These are phyloP conservation scores for Amphicarpaea edgeworthii DNA, from an alignment of 306 rosid genomes.

Conservation along the genomic window DNA sequence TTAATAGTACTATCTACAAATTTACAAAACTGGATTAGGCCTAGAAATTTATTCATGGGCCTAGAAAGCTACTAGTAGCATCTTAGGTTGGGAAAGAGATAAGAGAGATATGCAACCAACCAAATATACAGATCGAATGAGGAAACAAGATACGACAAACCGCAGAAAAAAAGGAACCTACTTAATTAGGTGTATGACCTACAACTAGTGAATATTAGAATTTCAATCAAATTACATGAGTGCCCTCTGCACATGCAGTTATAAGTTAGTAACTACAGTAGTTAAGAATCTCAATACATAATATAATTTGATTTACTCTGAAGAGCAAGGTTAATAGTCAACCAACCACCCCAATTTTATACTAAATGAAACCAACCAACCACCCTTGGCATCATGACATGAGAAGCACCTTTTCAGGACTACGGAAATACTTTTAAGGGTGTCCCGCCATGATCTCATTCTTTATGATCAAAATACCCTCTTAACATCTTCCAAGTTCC, in stretches of 20 bases:
- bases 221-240: conserved; percentile 38
- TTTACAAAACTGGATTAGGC: background rate
- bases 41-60: background rate
- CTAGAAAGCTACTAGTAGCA: background rate
- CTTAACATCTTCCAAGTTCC: conserved; percentile 33
- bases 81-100: background rate
- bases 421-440: conserved; percentile 55
- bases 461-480: conserved; percentile 43
- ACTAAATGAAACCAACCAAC: conserved; percentile 3
- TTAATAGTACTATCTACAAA: background rate
- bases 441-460: conserved; percentile 59
- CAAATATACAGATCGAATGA: conserved; percentile 19
- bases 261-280: background rate
- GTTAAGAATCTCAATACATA: background rate
- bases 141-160: conserved; percentile 21
- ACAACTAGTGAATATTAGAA: conserved; percentile 19
- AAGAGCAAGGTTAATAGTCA: conserved; percentile 46
- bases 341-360: conserved; percentile 47
- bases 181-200: conserved; percentile 15
- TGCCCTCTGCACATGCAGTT: conserved; percentile 37
- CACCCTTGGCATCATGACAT: conserved; percentile 41
- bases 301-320: conserved; percentile 22
- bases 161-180: conserved; percentile 14
- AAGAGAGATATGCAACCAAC: conserved; percentile 14
- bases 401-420: conserved; percentile 60